Conservation (phyloP, 108 stramenopile species). For the Cyclostephanos invisitatus region DNA sequence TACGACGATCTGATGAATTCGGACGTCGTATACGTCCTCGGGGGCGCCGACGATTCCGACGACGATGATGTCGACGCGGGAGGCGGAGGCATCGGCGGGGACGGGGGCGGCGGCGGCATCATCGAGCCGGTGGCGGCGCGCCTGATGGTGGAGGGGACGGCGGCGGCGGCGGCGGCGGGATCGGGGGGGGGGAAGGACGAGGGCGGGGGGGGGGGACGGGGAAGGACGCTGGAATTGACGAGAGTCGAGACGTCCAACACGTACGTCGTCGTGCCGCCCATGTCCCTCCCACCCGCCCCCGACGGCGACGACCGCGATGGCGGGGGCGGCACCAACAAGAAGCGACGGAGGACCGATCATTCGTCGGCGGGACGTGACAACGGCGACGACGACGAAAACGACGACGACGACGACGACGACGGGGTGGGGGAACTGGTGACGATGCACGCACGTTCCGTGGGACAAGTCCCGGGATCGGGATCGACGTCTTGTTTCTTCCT, state of each 20-base stretch:
- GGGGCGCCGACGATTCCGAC: slow-evolving; percentile 18
- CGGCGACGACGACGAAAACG: background rate
- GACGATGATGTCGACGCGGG: background rate
- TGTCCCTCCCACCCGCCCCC: slow-evolving; percentile 1
- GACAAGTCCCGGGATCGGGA: slow-evolving; percentile 34
- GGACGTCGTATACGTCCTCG: slow-evolving; percentile 30
- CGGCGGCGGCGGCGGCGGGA: background rate
- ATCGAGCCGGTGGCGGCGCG: slow-evolving; percentile 40
- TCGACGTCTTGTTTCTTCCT: slow-evolving; percentile 46
- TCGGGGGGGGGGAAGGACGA: background rate
- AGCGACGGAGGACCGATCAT: slow-evolving; percentile 16
- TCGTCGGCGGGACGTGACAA: background rate
- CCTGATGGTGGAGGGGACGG: slow-evolving; percentile 26
- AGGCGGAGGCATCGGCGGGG: background rate
- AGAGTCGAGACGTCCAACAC: slow-evolving; percentile 49
- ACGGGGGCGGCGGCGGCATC: slow-evolving; percentile 9
- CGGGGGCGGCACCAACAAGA: background rate
- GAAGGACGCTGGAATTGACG: slow-evolving; percentile 45
- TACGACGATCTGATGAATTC: slow-evolving; percentile 25
- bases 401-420: background rate
- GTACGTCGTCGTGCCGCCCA: slow-evolving; percentile 42
- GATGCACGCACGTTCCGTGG: slow-evolving; percentile 45
- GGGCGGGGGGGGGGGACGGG: background rate
- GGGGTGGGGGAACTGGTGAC: background rate
- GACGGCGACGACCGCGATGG: background rate